Conservation (phyloP, 129 eudicot species). For the Escallonia herrerae region DNA sequence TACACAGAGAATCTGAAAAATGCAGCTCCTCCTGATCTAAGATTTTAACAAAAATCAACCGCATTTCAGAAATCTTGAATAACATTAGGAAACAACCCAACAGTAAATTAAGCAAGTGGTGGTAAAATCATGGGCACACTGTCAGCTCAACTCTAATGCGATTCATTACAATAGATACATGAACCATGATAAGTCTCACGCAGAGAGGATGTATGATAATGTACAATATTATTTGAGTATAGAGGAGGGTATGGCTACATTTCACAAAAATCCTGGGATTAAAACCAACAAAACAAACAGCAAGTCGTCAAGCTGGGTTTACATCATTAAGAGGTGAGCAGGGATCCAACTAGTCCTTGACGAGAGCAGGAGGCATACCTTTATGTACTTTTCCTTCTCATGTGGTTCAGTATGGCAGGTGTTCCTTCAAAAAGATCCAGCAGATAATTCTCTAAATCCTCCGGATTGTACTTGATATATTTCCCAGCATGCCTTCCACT, state of each 20-base stretch:
- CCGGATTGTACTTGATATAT: constrained; percentile 69
- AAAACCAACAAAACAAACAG: constrained; percentile 20
- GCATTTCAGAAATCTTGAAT: no score
- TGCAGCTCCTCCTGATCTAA: no score
- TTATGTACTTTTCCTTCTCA: constrained; percentile 74
- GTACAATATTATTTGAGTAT: constrained; percentile 51
- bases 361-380: constrained; percentile 35
- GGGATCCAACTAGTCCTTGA: constrained; percentile 19
- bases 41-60: no score
- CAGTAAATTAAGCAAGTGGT: not conserved
- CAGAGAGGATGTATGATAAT: constrained; percentile 39
- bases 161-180: constrained; percentile 20
- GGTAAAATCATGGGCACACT: constrained; percentile 4
- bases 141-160: constrained; percentile 17
- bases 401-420: constrained; percentile 58
- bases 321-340: constrained; percentile 1
- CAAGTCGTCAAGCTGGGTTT: constrained; percentile 30
- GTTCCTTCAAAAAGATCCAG: constrained; percentile 80
- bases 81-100: not conserved
- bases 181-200: constrained; percentile 28
- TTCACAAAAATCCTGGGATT: constrained; percentile 33
- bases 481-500: constrained; percentile 84
- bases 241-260: constrained; percentile 26
- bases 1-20: no score
- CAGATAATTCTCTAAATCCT: constrained; percentile 78